A percentile compares a stretch with the other conserved stretches of the same genome.
Conservation (phyloP, 306 rosid species). For the Cicer chorassanicum region DNA sequence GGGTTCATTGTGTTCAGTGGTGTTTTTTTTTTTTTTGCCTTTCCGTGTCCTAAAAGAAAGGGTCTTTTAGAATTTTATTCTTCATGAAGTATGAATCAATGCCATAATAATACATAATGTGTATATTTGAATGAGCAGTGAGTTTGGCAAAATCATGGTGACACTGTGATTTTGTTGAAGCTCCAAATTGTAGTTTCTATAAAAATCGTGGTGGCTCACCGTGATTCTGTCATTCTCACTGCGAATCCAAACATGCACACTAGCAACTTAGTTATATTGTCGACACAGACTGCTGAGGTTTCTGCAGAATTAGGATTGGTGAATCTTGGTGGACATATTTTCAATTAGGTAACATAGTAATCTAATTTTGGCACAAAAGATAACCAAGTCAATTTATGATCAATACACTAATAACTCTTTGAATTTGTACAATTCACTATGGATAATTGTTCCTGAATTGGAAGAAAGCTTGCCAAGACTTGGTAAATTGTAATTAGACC, state of each 20-base stretch:
- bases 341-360: slow-evolving; percentile 12
- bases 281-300: slow-evolving; percentile 3
- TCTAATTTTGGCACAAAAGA: slow-evolving; percentile 18
- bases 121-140: too few species aligned
- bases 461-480: slow-evolving; percentile 27
- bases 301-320: background rate
- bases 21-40: background rate
- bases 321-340: slow-evolving; percentile 22
- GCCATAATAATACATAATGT: slow-evolving; percentile 13
- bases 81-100: slow-evolving; percentile 19
- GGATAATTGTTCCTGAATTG: slow-evolving; percentile 12
- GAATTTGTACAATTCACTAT: slow-evolving; percentile 19
- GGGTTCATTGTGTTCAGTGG: slow-evolving; percentile 19
- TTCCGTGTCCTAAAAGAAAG: slow-evolving; percentile 6
- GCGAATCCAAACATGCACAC: too few species aligned
- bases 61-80: slow-evolving; percentile 17
- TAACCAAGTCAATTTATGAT: slow-evolving; percentile 13
- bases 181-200: too few species aligned
- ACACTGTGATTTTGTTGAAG: too few species aligned
- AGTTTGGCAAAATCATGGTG: too few species aligned
- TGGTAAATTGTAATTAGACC: slow-evolving; percentile 15
- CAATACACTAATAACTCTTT: slow-evolving; percentile 3
- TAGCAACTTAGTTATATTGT: slow-evolving; percentile 24
- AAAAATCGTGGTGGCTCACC: too few species aligned
- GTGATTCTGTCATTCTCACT: too few species aligned